Base-by-base conservation (phyloP, 2,329 filamentous ascomycete genomes). In the Fusarium penzigii region DNA sequence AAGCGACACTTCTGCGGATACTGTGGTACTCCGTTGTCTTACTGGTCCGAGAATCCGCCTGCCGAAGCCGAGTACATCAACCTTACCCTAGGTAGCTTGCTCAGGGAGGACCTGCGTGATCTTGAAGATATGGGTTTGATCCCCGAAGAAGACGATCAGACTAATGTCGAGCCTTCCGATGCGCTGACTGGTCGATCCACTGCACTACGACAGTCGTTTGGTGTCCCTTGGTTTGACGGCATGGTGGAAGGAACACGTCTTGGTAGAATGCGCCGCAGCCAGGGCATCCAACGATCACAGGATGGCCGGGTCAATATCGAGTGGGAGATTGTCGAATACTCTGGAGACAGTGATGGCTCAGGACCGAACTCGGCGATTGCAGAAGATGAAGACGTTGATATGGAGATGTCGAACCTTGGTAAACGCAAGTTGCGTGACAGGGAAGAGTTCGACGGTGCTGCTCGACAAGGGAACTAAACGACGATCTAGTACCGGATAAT, bases 1-100 rank as follows among this genome's bases (percentile, higher is more conserved):
- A 85, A 88, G 68, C 85, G 90, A 45, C 83, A 91, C 61, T 97
- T 97, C 72, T 97, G 92, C 72, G 92, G 92, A 20, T 95, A 89
- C 75, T 96, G 92, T 69, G 92, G 92, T 47, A 96, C 92, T 0
- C 88, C 89, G 12, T 76, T 97, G 48, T 88, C 87, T 0, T 90
- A 87, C 63, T 96, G 91, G 91, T 87, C 85, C 43, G 92, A 96
- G 70, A 72, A 83, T 20, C 88, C 89, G 0, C 75, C 72, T 1
- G 78, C 78, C 46, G 89, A 94, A 68, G 87, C 87, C 12, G 85
- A 92, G 8, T 93, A 83, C 67, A 91, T 97, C 73, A 86, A 85
- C 53, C 76, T 96, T 51, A 89, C 91, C 0, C 76, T 96, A n/a
- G 90, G 90, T 6, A 93, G 87, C 61, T 75, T 97, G 48, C 68